These are phyloP conservation scores for Alternaria gaisen DNA, from an alignment of 2,329 filamentous ascomycete genomes.

Conservation along the genomic window DNA sequence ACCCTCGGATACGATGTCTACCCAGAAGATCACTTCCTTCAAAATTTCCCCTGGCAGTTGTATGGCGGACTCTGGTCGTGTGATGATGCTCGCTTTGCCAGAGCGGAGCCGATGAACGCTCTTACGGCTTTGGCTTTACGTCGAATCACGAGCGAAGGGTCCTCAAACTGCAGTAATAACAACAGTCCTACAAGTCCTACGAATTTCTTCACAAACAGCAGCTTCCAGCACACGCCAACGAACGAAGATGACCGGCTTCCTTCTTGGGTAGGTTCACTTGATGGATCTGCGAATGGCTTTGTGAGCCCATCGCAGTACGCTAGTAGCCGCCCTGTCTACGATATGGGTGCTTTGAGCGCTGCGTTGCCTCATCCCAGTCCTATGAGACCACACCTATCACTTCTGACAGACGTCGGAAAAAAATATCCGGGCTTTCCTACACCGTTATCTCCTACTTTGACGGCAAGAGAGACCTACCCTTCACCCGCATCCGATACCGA, in stretches of 20 bases:
- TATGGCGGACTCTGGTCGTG: conserved; percentile 51
- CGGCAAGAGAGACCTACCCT: conserved; percentile 40
- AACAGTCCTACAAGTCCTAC: conserved; percentile 27
- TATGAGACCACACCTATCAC: conserved; percentile 27
- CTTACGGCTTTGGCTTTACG: conserved; percentile 40
- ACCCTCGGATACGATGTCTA: conserved; percentile 52
- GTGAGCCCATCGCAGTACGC: not conserved
- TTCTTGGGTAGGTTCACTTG: conserved; percentile 23
- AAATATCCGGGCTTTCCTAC: conserved; percentile 46
- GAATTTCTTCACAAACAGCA: conserved; percentile 25
- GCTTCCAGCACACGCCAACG: conserved; percentile 17
- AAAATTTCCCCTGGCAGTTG: conserved; percentile 51
- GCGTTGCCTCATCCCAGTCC: conserved; percentile 7
- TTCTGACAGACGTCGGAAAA: conserved; percentile 40
- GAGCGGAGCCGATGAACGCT: conserved; percentile 33
- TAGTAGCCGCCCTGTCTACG: conserved; percentile 24
- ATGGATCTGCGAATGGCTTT: conserved; percentile 21
- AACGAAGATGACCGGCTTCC: conserved; percentile 8
- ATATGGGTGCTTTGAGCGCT: conserved; percentile 27
- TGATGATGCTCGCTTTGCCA: conserved; percentile 51
- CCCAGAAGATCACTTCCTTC: conserved; percentile 50
- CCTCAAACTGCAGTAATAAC: conserved; percentile 21
- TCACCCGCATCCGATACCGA: conserved; percentile 35
- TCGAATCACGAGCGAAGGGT: conserved; percentile 41
- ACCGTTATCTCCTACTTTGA: conserved; percentile 40